Evolutionary conservation across 2,329 filamentous ascomycete genomes (phyloP).

Genomic region (Ophiostoma fasciatum): DNA sequence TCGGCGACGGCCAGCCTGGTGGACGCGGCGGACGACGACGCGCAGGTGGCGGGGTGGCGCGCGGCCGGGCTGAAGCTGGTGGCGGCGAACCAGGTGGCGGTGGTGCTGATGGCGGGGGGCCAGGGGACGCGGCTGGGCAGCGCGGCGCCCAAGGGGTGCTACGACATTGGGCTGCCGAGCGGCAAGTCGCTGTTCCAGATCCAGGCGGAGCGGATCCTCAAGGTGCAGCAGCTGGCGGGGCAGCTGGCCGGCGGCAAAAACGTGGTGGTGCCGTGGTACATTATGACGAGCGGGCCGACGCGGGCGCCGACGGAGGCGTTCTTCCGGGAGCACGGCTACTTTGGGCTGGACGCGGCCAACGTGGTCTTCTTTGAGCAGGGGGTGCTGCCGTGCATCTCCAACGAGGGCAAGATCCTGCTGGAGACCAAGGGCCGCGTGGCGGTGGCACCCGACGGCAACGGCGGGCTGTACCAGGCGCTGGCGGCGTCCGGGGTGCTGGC

Average conservation of each 20-base stretch:
- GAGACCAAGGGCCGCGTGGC: conserved; percentile 84
- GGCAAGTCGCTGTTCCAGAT: conserved; percentile 95
- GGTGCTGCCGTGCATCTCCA: conserved; percentile 89
- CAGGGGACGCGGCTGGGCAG: conserved; percentile 91
- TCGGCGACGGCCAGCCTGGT: conserved; percentile 79
- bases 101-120: conserved; percentile 93
- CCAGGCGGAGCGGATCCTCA: conserved; percentile 84
- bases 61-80: conserved; percentile 67
- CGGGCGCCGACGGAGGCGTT: conserved; percentile 83
- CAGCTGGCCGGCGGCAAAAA: conserved; percentile 24
- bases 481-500: conserved; percentile 64
- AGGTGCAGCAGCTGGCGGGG: conserved; percentile 68
- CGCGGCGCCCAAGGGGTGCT: conserved; percentile 94
- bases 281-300: conserved; percentile 97
- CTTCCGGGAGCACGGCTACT: conserved; percentile 81
- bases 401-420: conserved; percentile 92
- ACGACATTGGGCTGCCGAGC: conserved; percentile 86
- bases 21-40: conserved; percentile 66
- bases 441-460: conserved; percentile 93
- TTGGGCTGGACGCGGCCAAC: conserved; percentile 74
- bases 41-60: conserved; percentile 80
- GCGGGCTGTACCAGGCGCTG: conserved; percentile 88
- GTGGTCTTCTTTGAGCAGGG: conserved; percentile 94
- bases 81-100: conserved; percentile 58
- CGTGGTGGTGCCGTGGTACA: conserved; percentile 81